Base-by-base conservation (phyloP, 1,139 yeast genomes). In the Saccharomyces pastorianus region DNA sequence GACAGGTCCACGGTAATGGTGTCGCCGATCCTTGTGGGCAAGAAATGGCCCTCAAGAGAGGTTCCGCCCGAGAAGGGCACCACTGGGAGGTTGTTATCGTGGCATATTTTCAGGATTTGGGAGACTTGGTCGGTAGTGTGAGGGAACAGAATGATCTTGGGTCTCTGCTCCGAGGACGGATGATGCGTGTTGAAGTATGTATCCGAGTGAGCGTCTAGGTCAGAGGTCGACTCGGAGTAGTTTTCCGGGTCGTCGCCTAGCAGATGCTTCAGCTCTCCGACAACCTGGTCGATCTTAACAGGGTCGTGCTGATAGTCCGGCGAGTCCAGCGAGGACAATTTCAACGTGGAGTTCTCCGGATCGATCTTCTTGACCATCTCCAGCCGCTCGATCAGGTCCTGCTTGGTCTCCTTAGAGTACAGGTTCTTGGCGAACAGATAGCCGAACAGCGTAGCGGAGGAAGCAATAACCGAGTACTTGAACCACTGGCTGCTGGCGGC, bases 1-100 rank as follows among this genome's bases (percentile, higher is more conserved):
- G 85, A 66, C 61, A 82, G 66, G 69, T 81, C 87, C 53, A 87
- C 60, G 60, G 78, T 72, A 60, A 84, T 71, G 49, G 87, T 71
- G 17, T 68, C 67, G 3, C 69, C 65, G 57, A 85, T 83, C 53
- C 95, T 75, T 0, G 95, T 86, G 44, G 91, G 89, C 69, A 86
- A 81, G 65, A 83, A 86, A 61, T 89, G 95, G 29, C 96, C 97
- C 69, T 89, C 97, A 49, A 89, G 72, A 0, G 96, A 86, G 0
- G 96, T 87, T 61, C 95, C 88, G 8, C 97, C 97, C 1, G 89
- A 79, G 64, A 78, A 88, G 6, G 96, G 96, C 29, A 89, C 86
- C 55, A 85, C 82, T 2, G 96, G 95, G n/a, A 88, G 79, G 50
- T 72, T 72, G 64, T 81, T 76, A 60, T 80, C 74, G 68, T 84